Evolutionary conservation across 805 yeast genomes (phyloP).

Genomic region (Saturnispora hagleri): DNA sequence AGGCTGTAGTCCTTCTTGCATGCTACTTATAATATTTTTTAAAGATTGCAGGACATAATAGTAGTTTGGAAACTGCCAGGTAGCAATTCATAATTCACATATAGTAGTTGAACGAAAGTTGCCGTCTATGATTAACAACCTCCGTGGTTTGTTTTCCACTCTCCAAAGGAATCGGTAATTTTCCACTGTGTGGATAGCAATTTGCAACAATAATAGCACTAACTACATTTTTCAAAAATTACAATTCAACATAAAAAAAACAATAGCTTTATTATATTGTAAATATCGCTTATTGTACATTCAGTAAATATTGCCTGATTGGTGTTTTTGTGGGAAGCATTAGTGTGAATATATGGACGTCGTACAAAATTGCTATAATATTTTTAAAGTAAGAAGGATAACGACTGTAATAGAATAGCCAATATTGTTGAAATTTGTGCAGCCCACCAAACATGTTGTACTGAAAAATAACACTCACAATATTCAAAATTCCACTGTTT

Average conservation of each 20-base stretch:
- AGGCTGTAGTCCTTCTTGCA: background rate
- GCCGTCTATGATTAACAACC: background rate
- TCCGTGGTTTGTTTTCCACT: background rate
- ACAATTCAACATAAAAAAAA: background rate
- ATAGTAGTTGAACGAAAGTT: background rate
- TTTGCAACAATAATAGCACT: background rate
- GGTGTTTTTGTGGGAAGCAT: background rate
- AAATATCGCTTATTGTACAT: background rate
- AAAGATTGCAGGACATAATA: background rate
- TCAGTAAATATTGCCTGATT: background rate
- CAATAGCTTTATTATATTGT: background rate
- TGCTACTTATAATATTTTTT: no score
- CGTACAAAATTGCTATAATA: background rate
- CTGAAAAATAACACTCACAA: slow-evolving; percentile 67
- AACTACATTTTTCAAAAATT: no score
- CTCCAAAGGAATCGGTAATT: background rate
- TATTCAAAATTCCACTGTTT: slow-evolving; percentile 59
- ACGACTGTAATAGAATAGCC: slow-evolving; percentile 32
- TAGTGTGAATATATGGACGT: background rate
- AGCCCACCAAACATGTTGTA: slow-evolving; percentile 96
- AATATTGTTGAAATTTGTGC: slow-evolving; percentile 47
- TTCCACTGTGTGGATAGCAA: background rate
- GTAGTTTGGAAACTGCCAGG: background rate
- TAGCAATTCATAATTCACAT: no score
- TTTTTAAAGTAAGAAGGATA: background rate